phyloP scores from a whole-genome alignment of 768 basidiomycete species.

The Bullera alba region DNA sequence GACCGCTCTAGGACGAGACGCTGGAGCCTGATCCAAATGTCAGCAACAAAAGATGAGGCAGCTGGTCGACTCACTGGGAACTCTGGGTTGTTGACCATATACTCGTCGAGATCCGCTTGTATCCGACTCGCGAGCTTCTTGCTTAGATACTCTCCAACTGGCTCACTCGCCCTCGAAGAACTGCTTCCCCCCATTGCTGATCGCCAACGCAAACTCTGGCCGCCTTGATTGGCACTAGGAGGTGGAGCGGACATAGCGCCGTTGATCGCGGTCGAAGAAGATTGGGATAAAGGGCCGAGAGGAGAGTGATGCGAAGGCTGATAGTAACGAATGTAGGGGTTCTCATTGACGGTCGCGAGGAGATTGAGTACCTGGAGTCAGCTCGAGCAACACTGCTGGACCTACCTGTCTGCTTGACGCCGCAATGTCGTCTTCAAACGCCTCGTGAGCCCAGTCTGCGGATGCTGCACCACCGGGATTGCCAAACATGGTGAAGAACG shows the following conservation, averaged over 20 bases:
- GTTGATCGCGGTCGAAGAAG: constrained; percentile 3
- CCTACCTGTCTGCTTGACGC: constrained; percentile 52
- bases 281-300: constrained; percentile 65
- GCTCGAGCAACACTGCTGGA: constrained; percentile 1
- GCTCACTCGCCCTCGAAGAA: constrained; percentile 30
- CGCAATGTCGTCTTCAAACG: constrained; percentile 79
- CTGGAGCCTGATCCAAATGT: constrained; percentile 37
- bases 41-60: constrained; percentile 8
- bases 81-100: constrained; percentile 76
- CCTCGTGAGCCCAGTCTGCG: constrained; percentile 60
- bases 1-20: constrained; percentile 63
- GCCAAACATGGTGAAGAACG: constrained; percentile 84
- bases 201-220: constrained; percentile 39
- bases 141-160: constrained; percentile 68
- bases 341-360: constrained; percentile 83
- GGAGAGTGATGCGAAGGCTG: constrained; percentile 73
- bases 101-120: constrained; percentile 73
- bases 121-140: constrained; percentile 79
- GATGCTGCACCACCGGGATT: constrained; percentile 67
- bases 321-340: constrained; percentile 89
- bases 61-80: constrained; percentile 70
- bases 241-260: constrained; percentile 12
- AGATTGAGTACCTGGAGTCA: constrained; percentile 65
- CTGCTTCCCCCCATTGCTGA: constrained; percentile 35
- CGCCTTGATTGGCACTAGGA: constrained; percentile 11